A percentile compares a stretch with the other conserved stretches of the same genome.
Evolutionary conservation across 208 protist species (phyloP).

Genomic region (Phytomonas serpens): DNA sequence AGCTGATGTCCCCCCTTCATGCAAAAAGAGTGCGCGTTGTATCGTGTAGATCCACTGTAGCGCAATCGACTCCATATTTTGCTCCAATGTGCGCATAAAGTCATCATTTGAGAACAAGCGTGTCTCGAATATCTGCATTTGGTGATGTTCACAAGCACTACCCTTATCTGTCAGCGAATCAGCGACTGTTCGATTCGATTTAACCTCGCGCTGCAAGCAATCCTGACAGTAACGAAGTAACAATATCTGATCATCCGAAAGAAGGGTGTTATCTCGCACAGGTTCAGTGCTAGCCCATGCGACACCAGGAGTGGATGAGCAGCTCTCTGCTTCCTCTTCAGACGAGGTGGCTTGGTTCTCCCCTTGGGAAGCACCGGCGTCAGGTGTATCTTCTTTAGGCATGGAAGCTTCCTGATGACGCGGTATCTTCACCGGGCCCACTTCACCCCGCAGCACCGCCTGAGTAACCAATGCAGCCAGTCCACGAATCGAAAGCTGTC

Average conservation of each 20-base stretch:
- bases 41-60: slow-evolving; percentile 25
- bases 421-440: slow-evolving; percentile 2
- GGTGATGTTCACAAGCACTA: not conserved
- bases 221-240: not conserved
- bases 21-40: slow-evolving; percentile 20
- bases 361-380: not conserved
- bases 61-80: slow-evolving; percentile 9
- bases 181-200: not conserved
- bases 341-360: not conserved
- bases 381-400: not conserved
- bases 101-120: not conserved
- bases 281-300: not conserved
- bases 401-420: not conserved
- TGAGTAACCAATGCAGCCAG: slow-evolving; percentile 25
- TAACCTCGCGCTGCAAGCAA: not conserved
- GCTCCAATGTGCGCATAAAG: not conserved
- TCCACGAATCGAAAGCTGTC: slow-evolving; percentile 28
- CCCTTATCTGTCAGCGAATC: not conserved
- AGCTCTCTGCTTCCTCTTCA: not conserved
- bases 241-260: not conserved
- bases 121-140: not conserved
- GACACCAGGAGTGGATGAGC: not conserved
- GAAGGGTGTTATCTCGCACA: not conserved
- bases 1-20: slow-evolving; percentile 9
- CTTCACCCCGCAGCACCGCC: slow-evolving; percentile 19